These are phyloP conservation scores for Infundibulicybe gibba DNA, from an alignment of 768 basidiomycete genomes.

Conservation along the genomic window DNA sequence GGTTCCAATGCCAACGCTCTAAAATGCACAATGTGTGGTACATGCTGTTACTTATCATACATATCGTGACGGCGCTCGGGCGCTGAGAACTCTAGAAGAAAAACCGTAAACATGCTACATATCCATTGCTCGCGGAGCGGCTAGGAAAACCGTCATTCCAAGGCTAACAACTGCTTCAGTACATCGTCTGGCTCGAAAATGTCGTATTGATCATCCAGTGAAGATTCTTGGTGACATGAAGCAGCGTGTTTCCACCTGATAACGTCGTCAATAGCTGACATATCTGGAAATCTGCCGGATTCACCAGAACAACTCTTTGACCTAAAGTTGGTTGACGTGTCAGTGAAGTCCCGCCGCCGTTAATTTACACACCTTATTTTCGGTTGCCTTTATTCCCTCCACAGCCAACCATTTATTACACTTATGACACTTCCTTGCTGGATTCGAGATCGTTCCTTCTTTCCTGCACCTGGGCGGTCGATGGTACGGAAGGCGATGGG, in stretches of 20 bases:
- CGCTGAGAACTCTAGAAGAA: no score
- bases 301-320: slow-evolving; percentile 75
- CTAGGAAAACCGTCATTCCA: no score
- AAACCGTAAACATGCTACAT: no score
- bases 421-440: slow-evolving; percentile 75
- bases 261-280: not conserved
- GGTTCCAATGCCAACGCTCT: no score
- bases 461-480: slow-evolving; percentile 41
- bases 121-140: no score
- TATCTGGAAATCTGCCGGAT: slow-evolving; percentile 14
- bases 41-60: no score
- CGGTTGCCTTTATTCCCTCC: slow-evolving; percentile 71
- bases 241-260: slow-evolving; percentile 84
- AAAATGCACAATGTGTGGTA: no score
- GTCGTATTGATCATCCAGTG: slow-evolving; percentile 52
- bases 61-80: no score
- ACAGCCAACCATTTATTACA: slow-evolving; percentile 71
- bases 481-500: slow-evolving; percentile 58
- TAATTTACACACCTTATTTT: slow-evolving; percentile 54
- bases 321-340: slow-evolving; percentile 31
- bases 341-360: not conserved
- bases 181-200: slow-evolving; percentile 54
- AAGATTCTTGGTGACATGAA: slow-evolving; percentile 61
- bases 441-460: slow-evolving; percentile 56
- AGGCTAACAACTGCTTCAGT: slow-evolving; percentile 4